Conservation (phyloP, 495 filamentous ascomycete species). For the Trypethelium eluteriae region DNA sequence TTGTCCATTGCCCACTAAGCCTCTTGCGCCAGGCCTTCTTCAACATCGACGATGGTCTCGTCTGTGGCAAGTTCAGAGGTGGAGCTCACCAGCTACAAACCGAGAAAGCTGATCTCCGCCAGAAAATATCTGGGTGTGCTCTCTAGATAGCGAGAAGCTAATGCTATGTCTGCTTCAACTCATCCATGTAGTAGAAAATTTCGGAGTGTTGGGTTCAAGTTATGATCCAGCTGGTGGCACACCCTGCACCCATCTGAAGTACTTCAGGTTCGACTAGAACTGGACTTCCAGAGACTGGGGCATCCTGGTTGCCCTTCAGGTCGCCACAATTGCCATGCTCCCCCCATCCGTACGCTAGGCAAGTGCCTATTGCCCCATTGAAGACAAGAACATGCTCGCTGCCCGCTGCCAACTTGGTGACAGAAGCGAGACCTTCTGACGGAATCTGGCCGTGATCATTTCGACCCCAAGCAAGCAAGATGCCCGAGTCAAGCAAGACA, state of each 20-base stretch:
- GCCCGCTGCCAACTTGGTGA: conserved; percentile 60
- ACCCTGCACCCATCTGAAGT: conserved; percentile 66
- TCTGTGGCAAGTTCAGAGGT: too few relatives aligned
- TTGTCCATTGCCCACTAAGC: too few relatives aligned
- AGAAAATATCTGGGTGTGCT: too few relatives aligned
- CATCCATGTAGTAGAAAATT: background rate
- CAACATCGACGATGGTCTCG: too few relatives aligned
- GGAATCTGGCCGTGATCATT: conserved; percentile 76
- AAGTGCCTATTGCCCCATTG: conserved; percentile 43
- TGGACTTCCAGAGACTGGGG: conserved; percentile 54
- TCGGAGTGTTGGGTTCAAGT: conserved; percentile 21
- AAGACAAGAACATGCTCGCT: conserved; percentile 79
- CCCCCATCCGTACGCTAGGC: conserved; percentile 88
- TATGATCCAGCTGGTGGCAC: conserved; percentile 79
- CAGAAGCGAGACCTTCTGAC: conserved; percentile 46
- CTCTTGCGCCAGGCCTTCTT: too few relatives aligned
- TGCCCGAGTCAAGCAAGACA: conserved; percentile 51
- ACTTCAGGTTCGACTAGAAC: conserved; percentile 18
- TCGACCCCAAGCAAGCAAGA: conserved; percentile 61
- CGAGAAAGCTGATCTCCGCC: too few relatives aligned
- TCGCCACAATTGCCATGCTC: conserved; percentile 95
- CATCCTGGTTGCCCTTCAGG: conserved; percentile 52
- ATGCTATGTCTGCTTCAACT: too few relatives aligned
- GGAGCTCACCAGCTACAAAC: too few relatives aligned
- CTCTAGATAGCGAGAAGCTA: too few relatives aligned